These are phyloP conservation scores for Iberis pinnata DNA, from an alignment of 345 rosid genomes.

Conservation along the genomic window DNA sequence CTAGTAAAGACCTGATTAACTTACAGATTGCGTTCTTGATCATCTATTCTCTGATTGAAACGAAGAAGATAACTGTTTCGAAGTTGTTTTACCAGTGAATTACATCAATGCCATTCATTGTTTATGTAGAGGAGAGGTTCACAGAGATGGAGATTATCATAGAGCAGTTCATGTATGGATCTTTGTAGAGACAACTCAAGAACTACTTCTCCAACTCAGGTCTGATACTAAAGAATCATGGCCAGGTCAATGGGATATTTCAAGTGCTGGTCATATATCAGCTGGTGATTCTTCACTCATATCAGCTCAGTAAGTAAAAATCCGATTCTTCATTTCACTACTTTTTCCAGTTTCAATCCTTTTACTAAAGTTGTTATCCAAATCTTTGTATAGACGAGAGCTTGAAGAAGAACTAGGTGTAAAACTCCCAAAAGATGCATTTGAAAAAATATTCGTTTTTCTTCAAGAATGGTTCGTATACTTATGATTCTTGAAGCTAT, in stretches of 20 bases:
- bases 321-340: background rate
- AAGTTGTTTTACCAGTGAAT: background rate
- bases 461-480: constrained; percentile 74
- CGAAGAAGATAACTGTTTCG: background rate
- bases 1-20: background rate
- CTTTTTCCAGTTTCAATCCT: background rate
- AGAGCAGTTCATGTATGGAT: constrained; percentile 84
- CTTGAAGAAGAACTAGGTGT: constrained; percentile 87
- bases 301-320: constrained; percentile 57
- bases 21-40: background rate
- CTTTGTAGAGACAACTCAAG: constrained; percentile 68
- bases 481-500: background rate
- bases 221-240: constrained; percentile 81
- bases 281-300: constrained; percentile 77
- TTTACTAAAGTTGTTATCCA: background rate
- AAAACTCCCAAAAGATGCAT: constrained; percentile 77
- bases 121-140: constrained; percentile 54
- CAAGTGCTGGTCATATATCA: constrained; percentile 94
- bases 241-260: constrained; percentile 87
- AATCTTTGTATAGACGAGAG: constrained; percentile 56
- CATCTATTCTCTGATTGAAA: background rate
- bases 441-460: constrained; percentile 62
- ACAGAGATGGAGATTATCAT: constrained; percentile 88
- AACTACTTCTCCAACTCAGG: constrained; percentile 72
- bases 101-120: background rate